Evolutionary conservation across 129 eudicot species (phyloP).

Genomic region (Heracleum sosnowskyi): DNA sequence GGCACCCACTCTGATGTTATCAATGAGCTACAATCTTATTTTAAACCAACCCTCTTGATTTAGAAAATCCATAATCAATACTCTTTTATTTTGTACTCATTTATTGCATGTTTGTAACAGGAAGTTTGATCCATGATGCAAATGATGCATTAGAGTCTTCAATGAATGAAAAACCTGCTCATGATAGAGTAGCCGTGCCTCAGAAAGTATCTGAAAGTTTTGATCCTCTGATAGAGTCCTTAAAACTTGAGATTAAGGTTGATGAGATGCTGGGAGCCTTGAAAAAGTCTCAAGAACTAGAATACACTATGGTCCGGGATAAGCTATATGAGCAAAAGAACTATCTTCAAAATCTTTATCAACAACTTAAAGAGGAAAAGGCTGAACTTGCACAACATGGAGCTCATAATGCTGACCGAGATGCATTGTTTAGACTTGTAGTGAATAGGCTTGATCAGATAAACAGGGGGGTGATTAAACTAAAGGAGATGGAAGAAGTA

Average conservation of each 20-base stretch:
- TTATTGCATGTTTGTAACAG: constrained; percentile 14
- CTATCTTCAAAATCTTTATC: constrained; percentile 41
- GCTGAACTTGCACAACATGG: constrained; percentile 32
- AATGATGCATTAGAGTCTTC: constrained; percentile 20
- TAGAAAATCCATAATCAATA: neutral
- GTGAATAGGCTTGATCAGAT: constrained; percentile 39
- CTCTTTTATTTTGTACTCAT: neutral
- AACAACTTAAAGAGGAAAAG: constrained; percentile 53
- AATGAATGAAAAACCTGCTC: constrained; percentile 18
- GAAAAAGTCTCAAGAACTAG: constrained; percentile 55
- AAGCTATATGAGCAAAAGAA: constrained; percentile 54
- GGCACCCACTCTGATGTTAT: neutral
- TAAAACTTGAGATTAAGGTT: constrained; percentile 50
- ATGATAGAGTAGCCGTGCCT: constrained; percentile 16
- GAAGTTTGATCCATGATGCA: constrained; percentile 24
- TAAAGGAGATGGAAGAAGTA: constrained; percentile 57
- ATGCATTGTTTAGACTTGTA: constrained; percentile 32
- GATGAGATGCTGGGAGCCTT: constrained; percentile 43
- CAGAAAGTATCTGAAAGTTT: constrained; percentile 24
- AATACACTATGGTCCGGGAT: constrained; percentile 51
- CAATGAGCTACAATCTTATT: neutral
- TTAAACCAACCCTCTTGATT: neutral
- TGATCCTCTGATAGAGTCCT: constrained; percentile 37
- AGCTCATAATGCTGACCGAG: constrained; percentile 25
- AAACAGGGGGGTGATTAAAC: constrained; percentile 40